These are phyloP conservation scores for Fusarium equiseti DNA, from an alignment of 2,329 filamentous ascomycete species.

Conservation along the genomic window DNA sequence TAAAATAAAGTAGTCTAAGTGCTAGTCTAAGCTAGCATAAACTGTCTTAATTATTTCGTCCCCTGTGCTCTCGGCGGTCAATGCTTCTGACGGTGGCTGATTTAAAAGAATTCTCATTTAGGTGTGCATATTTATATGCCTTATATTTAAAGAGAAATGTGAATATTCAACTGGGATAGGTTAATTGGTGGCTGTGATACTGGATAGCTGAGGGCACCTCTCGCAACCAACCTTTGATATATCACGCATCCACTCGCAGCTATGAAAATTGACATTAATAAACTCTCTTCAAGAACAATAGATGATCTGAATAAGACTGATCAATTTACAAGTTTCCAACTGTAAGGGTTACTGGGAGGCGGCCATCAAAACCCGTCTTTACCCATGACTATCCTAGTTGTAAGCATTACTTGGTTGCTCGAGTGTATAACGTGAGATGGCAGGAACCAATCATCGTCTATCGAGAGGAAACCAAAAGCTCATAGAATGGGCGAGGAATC, in stretches of 20 bases:
- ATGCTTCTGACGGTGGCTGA: not conserved
- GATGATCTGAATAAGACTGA: no score
- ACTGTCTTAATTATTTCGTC: not conserved
- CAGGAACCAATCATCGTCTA: accelerated
- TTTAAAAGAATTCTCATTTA: not conserved
- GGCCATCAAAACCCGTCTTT: not conserved
- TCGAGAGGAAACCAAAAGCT: not conserved
- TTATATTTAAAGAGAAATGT: no score
- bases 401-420: not conserved
- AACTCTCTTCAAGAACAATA: no score
- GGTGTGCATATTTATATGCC: no score
- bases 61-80: not conserved
- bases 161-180: no score
- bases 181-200: no score
- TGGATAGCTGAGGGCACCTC: no score
- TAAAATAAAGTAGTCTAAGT: accelerated
- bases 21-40: accelerated
- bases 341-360: no score
- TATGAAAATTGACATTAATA: no score
- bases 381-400: accelerated
- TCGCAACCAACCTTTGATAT: no score
- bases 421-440: not conserved
- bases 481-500: accelerated
- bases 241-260: no score
- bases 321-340: not conserved